phyloP scores from a whole-genome alignment of 306 rosid genomes.

The Prinsepia uniflora region DNA sequence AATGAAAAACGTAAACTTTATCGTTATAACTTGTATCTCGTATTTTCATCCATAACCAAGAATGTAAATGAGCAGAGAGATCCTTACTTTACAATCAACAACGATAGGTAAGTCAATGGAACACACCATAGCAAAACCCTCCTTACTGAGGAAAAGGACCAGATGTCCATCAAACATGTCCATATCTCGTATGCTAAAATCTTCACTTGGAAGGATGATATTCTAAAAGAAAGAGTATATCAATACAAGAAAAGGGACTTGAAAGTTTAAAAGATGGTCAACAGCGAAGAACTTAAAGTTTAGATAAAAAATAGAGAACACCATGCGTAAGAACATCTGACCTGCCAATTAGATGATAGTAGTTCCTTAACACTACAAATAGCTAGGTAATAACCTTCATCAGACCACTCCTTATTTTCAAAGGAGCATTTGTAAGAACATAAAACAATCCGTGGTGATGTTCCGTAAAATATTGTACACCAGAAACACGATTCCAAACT shows the following conservation, averaged over 20 bases:
- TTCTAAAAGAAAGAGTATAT: conserved; percentile 43
- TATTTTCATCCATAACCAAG: neutral
- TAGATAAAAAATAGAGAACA: conserved; percentile 1
- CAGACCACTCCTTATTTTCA: conserved; percentile 42
- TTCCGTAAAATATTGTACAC: conserved; percentile 76
- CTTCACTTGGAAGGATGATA: conserved; percentile 58
- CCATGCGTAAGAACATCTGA: conserved; percentile 25
- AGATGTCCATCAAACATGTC: conserved; percentile 76
- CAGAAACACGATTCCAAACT: conserved; percentile 60
- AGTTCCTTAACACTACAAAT: conserved; percentile 57
- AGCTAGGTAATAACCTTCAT: conserved; percentile 72
- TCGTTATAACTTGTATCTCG: neutral
- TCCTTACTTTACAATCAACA: conserved; percentile 53
- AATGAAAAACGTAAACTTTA: conserved; percentile 6
- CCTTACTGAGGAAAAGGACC: conserved; percentile 73
- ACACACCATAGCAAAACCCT: conserved; percentile 57
- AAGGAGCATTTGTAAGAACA: conserved; percentile 81
- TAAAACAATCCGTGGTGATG: conserved; percentile 82
- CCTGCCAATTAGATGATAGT: conserved; percentile 62
- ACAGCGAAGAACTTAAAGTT: neutral
- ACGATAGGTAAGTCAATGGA: conserved; percentile 64
- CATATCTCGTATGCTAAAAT: conserved; percentile 67
- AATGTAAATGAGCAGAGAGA: conserved; percentile 12
- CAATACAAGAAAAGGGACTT: conserved; percentile 20
- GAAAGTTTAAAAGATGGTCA: conserved; percentile 5